These are phyloP conservation scores for Penicillium odoratum DNA, from an alignment of 495 filamentous ascomycete species.

Conservation along the genomic window DNA sequence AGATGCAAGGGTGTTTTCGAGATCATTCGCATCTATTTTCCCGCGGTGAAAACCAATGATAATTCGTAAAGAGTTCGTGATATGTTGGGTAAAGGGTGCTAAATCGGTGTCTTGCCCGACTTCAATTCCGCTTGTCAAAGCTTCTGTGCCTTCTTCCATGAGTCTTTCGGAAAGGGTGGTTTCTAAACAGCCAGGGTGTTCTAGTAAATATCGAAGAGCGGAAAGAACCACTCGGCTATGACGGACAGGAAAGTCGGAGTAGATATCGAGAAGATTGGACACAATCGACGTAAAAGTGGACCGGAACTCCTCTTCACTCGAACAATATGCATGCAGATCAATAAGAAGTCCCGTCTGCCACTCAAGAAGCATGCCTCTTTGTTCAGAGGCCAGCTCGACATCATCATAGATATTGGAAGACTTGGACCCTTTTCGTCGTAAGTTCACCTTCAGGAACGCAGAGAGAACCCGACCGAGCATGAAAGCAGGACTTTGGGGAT, in stretches of 20 bases:
- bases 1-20: constrained; percentile 46
- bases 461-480: constrained; percentile 50
- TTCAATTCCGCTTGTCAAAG: constrained; percentile 26
- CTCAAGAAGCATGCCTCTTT: constrained; percentile 54
- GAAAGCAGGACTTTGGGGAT: constrained; percentile 41
- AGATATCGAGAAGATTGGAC: constrained; percentile 43
- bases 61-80: constrained; percentile 56
- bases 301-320: constrained; percentile 35
- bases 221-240: constrained; percentile 45
- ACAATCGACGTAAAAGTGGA: constrained; percentile 31
- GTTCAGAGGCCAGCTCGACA: constrained; percentile 27
- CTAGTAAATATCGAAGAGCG: constrained; percentile 41
- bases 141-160: constrained; percentile 37
- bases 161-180: constrained; percentile 29
- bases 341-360: constrained; percentile 51
- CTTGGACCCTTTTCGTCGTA: constrained; percentile 33
- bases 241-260: constrained; percentile 43
- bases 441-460: constrained; percentile 44
- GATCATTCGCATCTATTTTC: constrained; percentile 42
- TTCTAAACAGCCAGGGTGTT: constrained; percentile 37
- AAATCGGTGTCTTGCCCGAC: constrained; percentile 57
- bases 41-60: constrained; percentile 55
- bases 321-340: constrained; percentile 30
- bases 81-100: constrained; percentile 51
- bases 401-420: constrained; percentile 44